Conservation (phyloP, 805 yeast genomes). For the Zygoascus biomembranicola region DNA sequence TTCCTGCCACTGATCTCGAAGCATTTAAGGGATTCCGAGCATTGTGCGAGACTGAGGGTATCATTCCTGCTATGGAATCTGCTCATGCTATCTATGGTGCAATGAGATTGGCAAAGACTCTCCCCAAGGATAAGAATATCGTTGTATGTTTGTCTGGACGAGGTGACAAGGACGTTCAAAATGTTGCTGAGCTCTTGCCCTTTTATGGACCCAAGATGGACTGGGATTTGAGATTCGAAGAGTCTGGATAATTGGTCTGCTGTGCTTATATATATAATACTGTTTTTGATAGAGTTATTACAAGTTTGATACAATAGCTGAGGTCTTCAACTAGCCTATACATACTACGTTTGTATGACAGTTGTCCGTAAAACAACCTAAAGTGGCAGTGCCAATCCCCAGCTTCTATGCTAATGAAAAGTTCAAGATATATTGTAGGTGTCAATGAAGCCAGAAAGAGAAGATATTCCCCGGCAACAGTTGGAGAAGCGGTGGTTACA, state of each 20-base stretch:
- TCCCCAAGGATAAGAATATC: constrained; percentile 70
- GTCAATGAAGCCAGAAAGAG: no score
- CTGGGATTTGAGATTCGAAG: constrained; percentile 84
- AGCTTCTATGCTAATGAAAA: no score
- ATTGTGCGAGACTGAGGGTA: constrained; percentile 91
- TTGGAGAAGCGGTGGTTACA: no score
- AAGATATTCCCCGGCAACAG: no score
- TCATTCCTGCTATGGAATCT: constrained; percentile 96
- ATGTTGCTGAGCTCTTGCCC: constrained; percentile 92
- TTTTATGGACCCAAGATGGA: constrained; percentile 81
- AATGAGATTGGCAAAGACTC: constrained; percentile 72
- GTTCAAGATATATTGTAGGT: no score
- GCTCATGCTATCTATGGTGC: constrained; percentile 96
- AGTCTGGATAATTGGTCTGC: neutral
- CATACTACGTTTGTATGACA: no score
- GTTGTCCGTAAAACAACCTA: no score
- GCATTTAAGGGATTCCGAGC: constrained; percentile 86
- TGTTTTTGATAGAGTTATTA: neutral
- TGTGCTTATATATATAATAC: neutral
- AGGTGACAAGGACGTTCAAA: constrained; percentile 98
- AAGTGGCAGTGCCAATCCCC: no score
- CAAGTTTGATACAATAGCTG: no score
- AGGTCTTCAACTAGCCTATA: no score
- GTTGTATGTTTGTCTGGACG: constrained; percentile 93
- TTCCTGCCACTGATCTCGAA: constrained; percentile 92